Base-by-base conservation (phyloP, 2,329 filamentous ascomycete genomes). In the Fusarium tanahbumbuense region DNA sequence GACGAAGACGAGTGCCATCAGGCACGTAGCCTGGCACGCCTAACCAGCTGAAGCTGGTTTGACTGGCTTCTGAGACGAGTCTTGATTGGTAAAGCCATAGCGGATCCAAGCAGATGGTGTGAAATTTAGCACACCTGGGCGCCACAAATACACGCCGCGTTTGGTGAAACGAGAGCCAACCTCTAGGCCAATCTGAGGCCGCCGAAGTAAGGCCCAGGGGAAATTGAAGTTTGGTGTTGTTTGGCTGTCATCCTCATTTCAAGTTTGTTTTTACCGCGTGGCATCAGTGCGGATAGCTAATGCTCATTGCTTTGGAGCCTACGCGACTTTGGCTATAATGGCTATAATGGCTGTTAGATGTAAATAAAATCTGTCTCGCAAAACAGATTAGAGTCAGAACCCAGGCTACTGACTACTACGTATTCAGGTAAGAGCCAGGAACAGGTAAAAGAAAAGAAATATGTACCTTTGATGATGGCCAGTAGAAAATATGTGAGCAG, bases 1-100 rank as follows among this genome's bases (percentile, higher is more conserved):
- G 68, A 73, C 71, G 65, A 71, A 72, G 70, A 73, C 71, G 64
- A 71, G 71, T 50, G 45, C 60, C 54, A 70, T 59, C 48, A 70
- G 72, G 72, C 72, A 73, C 61, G 67, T 42, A 71, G 57, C 60
- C 65, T 63, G 60, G 57, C 50, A 64, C 59, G 56, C 56, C 37
- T 56, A 44, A 60, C 27, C 50, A 47, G 40, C 56, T 57, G 47
- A 27, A 47, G 44, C 50, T 57, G 62, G 22, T 57, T 52, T 54
- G 22, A 49, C 22, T 63, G 58, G 45, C 44, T 28, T n/a, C 25
- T 41, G 23, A n/a, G 20, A 40, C 56, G 30, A 56, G n/a, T 34
- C 47, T 22, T 57, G 55, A 56, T 68, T 65, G 62, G 45, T 22
- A 15, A 13, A 8, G 4, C 23, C 23, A 12, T 9, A 32, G 58